Conservation (phyloP, 768 basidiomycete species). For the Tulasnella sp. region DNA sequence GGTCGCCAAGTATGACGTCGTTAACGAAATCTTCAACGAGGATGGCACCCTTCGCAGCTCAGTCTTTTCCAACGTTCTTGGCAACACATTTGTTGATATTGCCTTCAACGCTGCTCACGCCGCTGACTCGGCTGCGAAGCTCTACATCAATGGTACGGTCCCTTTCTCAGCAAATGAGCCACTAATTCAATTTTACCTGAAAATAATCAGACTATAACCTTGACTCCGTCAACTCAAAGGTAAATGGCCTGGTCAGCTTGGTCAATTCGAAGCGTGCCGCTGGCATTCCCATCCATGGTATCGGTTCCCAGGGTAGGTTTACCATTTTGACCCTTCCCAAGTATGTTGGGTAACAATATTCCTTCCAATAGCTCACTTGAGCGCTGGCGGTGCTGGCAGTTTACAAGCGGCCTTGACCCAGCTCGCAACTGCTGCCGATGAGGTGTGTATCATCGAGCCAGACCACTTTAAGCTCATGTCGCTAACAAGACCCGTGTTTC, state of each 20-base stretch:
- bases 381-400: slow-evolving; percentile 6
- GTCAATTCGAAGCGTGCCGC: background rate
- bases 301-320: slow-evolving; percentile 16
- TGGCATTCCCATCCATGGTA: slow-evolving; percentile 25
- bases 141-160: slow-evolving; percentile 13
- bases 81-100: slow-evolving; percentile 48
- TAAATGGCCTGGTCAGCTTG: slow-evolving; percentile 11
- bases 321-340: background rate
- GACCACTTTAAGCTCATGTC: background rate
- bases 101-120: slow-evolving; percentile 53
- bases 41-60: slow-evolving; percentile 48
- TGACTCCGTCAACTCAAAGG: slow-evolving; percentile 16
- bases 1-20: slow-evolving; percentile 22
- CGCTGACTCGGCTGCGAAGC: slow-evolving; percentile 47
- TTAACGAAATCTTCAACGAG: slow-evolving; percentile 51
- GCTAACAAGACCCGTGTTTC: background rate
- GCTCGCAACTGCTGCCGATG: background rate
- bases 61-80: slow-evolving; percentile 46
- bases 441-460: background rate
- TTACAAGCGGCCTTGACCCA: background rate
- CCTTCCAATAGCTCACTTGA: background rate
- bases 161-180: background rate
- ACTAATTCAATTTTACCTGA: background rate
- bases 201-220: slow-evolving; percentile 15
- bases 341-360: background rate